Evolutionary conservation across 805 yeast species (phyloP).

Genomic region (Teunomyces aglyptinius): DNA sequence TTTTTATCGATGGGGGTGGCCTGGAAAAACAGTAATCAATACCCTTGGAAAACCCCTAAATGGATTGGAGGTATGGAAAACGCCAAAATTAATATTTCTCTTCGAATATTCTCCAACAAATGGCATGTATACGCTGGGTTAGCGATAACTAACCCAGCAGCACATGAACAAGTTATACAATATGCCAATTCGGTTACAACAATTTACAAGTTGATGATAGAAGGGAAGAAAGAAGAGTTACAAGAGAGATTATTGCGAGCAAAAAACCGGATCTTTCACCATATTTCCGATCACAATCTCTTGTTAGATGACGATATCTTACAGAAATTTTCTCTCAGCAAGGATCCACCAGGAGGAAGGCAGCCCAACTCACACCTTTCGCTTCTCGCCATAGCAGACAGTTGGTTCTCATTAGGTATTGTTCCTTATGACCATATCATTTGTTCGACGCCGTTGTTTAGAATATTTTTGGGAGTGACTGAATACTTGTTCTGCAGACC

Average conservation of each 20-base stretch:
- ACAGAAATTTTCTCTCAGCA: slow-evolving; percentile 75
- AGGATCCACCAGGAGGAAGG: slow-evolving; percentile 62
- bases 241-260: slow-evolving; percentile 60
- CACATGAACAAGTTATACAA: slow-evolving; percentile 87
- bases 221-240: slow-evolving; percentile 59
- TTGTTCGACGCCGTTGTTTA: slow-evolving; percentile 88
- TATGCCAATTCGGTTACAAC: slow-evolving; percentile 84
- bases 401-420: slow-evolving; percentile 83
- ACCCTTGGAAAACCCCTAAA: slow-evolving; percentile 86
- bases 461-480: slow-evolving; percentile 91
- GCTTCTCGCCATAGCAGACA: slow-evolving; percentile 85
- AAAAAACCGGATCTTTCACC: slow-evolving; percentile 72
- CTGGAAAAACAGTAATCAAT: slow-evolving; percentile 78
- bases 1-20: slow-evolving; percentile 96
- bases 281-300: slow-evolving; percentile 51
- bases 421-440: slow-evolving; percentile 96
- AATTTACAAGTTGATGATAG: slow-evolving; percentile 78
- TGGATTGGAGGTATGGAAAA: slow-evolving; percentile 96
- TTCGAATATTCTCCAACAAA: slow-evolving; percentile 87
- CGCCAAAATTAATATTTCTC: slow-evolving; percentile 89
- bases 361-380: slow-evolving; percentile 90
- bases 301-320: slow-evolving; percentile 75
- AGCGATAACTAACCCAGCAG: slow-evolving; percentile 93
- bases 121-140: slow-evolving; percentile 99
- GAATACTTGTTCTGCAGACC: slow-evolving; percentile 89